Evolutionary conservation across 2,329 filamentous ascomycete genomes (phyloP).

Genomic region (Plectosphaerella plurivora): DNA sequence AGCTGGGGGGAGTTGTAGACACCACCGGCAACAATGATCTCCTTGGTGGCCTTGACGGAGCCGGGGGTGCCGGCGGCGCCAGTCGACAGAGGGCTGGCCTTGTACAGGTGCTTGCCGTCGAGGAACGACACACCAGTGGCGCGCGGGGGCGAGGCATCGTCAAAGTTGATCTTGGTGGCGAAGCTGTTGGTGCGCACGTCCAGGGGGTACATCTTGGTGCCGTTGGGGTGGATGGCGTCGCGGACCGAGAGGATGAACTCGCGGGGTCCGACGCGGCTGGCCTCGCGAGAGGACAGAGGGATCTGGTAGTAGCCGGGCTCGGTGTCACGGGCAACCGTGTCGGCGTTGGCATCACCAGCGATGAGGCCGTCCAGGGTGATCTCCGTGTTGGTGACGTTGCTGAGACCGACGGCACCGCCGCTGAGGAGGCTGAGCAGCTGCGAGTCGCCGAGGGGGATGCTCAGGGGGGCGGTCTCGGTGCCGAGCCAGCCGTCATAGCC

Average conservation of each 20-base stretch:
- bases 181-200: conserved; percentile 46
- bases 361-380: conserved; percentile 30
- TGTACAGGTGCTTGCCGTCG: conserved; percentile 40
- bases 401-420: conserved; percentile 46
- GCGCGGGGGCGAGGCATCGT: conserved; percentile 29
- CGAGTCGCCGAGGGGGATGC: conserved; percentile 44
- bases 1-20: conserved; percentile 50
- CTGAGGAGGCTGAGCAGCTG: conserved; percentile 48
- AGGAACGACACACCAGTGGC: conserved; percentile 47
- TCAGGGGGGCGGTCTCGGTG: conserved; percentile 45
- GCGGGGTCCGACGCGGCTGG: conserved; percentile 47
- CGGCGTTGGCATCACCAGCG: conserved; percentile 46
- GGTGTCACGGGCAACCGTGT: conserved; percentile 37
- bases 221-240: conserved; percentile 43
- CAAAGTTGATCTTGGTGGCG: conserved; percentile 40
- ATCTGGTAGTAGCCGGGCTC: conserved; percentile 51
- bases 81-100: conserved; percentile 33
- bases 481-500: conserved; percentile 54
- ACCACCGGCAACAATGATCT: conserved; percentile 47
- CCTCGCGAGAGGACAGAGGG: conserved; percentile 48
- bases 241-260: conserved; percentile 48
- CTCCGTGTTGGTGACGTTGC: conserved; percentile 21
- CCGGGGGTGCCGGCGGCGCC: conserved; percentile 4
- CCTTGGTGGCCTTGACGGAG: conserved; percentile 29
- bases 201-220: conserved; percentile 49